phyloP scores from a whole-genome alignment of 306 rosid genomes.

The Styphnolobium japonicum region DNA sequence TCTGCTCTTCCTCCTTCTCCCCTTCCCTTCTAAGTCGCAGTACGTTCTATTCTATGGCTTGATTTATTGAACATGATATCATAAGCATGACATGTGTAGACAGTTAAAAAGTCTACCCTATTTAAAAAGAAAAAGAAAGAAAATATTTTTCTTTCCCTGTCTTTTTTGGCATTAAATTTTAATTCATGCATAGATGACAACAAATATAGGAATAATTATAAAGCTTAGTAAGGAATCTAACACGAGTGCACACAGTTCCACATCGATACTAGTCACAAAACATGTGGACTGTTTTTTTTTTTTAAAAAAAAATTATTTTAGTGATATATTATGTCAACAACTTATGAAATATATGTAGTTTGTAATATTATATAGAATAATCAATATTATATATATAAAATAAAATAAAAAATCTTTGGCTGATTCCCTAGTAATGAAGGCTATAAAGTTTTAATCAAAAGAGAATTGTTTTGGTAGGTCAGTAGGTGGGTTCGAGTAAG shows the following conservation, averaged over 20 bases:
- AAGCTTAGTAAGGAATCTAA: not conserved
- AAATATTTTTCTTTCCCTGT: not conserved
- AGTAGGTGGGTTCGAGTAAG: slow-evolving; percentile 28
- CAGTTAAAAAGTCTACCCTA: not conserved
- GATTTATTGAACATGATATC: not conserved
- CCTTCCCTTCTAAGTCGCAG: not conserved
- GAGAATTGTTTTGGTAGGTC: slow-evolving; percentile 27
- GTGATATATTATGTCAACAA: too few species aligned
- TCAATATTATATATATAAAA: too few species aligned
- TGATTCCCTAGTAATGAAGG: not conserved
- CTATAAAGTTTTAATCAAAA: not conserved
- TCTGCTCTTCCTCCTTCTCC: not conserved
- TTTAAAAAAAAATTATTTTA: too few species aligned
- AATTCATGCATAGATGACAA: not conserved
- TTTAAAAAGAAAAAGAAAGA: not conserved
- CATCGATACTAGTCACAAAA: too few species aligned
- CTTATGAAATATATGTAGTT: too few species aligned
- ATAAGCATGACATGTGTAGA: not conserved
- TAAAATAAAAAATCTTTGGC: not conserved
- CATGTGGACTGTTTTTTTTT: too few species aligned
- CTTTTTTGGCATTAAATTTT: not conserved
- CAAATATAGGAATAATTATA: not conserved
- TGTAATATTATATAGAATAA: too few species aligned
- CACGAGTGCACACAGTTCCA: not conserved
- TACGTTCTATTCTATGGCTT: not conserved